A percentile compares a stretch with the other conserved stretches of the same genome.
phyloP scores from a whole-genome alignment of 306 rosid genomes.

The Malus sylvestris region DNA sequence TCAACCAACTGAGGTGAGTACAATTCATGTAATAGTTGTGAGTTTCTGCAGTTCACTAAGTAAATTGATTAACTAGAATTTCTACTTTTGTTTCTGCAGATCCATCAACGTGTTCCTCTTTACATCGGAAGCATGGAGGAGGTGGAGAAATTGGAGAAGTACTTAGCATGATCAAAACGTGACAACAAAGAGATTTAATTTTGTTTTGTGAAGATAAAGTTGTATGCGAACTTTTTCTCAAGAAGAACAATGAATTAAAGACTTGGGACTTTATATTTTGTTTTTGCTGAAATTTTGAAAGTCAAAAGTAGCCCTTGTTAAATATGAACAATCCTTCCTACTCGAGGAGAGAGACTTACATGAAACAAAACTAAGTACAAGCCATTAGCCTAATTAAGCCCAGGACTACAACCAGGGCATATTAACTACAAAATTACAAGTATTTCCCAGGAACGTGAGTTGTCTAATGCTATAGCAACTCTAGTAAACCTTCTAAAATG shows the following conservation, averaged over 20 bases:
- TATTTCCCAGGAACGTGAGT: constrained; percentile 1
- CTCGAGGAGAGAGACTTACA: too few species aligned
- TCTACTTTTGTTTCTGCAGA: constrained; percentile 33
- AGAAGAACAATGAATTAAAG: constrained; percentile 14
- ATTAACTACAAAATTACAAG: not conserved
- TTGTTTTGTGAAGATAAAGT: constrained; percentile 19
- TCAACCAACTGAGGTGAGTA: constrained; percentile 67
- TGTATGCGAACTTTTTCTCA: constrained; percentile 5
- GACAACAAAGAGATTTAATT: constrained; percentile 5
- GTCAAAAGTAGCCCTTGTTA: not conserved
- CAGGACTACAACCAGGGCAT: not conserved
- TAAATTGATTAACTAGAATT: not conserved
- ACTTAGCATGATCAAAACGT: constrained; percentile 47
- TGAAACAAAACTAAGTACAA: not conserved
- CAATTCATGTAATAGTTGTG: not conserved
- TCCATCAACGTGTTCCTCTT: constrained; percentile 92
- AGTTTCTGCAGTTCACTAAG: not conserved
- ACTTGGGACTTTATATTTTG: not conserved
- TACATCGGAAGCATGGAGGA: constrained; percentile 86
- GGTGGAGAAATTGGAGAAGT: constrained; percentile 90
- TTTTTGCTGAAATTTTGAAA: not conserved
- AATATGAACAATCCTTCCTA: not conserved
- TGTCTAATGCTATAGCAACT: not conserved
- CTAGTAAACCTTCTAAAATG: not conserved
- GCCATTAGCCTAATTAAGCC: not conserved